Evolutionary conservation across 2,329 filamentous ascomycete species (phyloP).

Genomic region (Colletotrichum spinosum): DNA sequence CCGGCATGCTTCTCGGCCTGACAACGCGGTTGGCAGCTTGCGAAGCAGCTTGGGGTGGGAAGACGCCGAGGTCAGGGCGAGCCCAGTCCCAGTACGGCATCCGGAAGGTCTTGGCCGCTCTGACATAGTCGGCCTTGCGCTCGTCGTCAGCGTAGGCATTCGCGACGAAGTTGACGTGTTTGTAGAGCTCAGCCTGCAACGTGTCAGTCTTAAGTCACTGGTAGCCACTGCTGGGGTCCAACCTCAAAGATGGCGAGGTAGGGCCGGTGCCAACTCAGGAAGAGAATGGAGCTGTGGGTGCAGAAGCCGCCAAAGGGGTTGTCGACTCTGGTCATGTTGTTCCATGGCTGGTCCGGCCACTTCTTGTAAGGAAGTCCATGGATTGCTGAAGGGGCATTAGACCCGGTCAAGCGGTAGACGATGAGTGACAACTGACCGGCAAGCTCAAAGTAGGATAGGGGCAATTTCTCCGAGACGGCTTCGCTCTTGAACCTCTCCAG

Average conservation of each 20-base stretch:
- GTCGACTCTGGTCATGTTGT: conserved; percentile 35
- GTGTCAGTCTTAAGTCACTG: neutral
- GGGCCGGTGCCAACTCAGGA: conserved; percentile 75
- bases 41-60: conserved; percentile 39
- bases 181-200: conserved; percentile 41
- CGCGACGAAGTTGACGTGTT: conserved; percentile 41
- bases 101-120: conserved; percentile 44
- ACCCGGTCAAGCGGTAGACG: neutral
- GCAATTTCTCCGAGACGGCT: conserved; percentile 9
- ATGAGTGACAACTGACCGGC: conserved; percentile 2
- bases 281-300: conserved; percentile 69
- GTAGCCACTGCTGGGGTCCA: neutral
- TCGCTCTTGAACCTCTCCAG: conserved; percentile 32
- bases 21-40: conserved; percentile 23
- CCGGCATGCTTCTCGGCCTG: conserved; percentile 45
- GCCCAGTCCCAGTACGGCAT: conserved; percentile 51
- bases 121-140: conserved; percentile 41
- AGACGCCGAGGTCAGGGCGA: conserved; percentile 32
- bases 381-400: conserved; percentile 42
- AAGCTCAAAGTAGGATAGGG: conserved; percentile 32
- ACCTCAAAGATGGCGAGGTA: conserved; percentile 73
- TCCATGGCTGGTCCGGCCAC: conserved; percentile 39
- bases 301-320: conserved; percentile 71
- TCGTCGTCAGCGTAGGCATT: conserved; percentile 38
- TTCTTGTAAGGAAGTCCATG: conserved; percentile 47